Conservation (phyloP, 805 yeast genomes). For the Tetrapisispora nanseiensis region DNA sequence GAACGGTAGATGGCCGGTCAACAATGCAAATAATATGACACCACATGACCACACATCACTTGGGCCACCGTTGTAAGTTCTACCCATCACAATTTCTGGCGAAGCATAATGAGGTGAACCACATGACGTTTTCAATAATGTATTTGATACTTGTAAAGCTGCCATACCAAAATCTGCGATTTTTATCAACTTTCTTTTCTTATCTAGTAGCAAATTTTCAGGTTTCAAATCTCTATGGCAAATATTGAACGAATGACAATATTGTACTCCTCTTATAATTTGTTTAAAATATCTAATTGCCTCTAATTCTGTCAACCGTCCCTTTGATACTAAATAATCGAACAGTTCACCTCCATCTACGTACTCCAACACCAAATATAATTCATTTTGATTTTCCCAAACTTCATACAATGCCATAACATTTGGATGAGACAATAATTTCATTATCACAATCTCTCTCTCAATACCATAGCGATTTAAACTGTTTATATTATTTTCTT, state of each 20-base stretch:
- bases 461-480: conserved; percentile 81
- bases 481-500: conserved; percentile 9
- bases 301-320: conserved; percentile 60
- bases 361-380: conserved; percentile 69
- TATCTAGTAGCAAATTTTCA: conserved; percentile 64
- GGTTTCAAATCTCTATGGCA: conserved; percentile 80
- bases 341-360: conserved; percentile 86
- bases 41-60: conserved; percentile 89
- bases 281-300: conserved; percentile 72
- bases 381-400: conserved; percentile 92
- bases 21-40: conserved; percentile 64
- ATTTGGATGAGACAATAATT: conserved; percentile 85
- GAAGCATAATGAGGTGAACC: conserved; percentile 88
- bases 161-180: conserved; percentile 90
- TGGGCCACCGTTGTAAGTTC: conserved; percentile 72
- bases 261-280: conserved; percentile 67
- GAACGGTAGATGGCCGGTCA: conserved; percentile 76
- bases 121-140: conserved; percentile 68
- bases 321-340: conserved; percentile 58
- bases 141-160: conserved; percentile 63
- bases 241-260: conserved; percentile 72
- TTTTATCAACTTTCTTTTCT: conserved; percentile 52
- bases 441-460: conserved; percentile 95
- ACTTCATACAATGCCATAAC: conserved; percentile 91
- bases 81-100: conserved; percentile 75